phyloP scores from a whole-genome alignment of 768 basidiomycete genomes.

The Suillus variegatus region DNA sequence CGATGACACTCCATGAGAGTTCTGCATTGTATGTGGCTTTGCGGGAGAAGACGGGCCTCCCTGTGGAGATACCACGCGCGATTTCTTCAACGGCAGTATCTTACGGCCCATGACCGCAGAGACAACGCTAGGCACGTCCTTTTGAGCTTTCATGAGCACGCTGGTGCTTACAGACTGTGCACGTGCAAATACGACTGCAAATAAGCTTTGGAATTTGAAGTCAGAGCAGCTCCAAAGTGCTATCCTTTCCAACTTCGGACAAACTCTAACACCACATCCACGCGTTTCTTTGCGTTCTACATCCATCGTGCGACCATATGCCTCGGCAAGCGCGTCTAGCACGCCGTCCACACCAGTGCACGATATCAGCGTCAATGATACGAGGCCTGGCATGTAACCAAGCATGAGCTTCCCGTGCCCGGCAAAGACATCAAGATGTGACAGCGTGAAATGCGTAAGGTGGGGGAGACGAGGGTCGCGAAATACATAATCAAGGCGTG shows the following conservation, averaged over 20 bases:
- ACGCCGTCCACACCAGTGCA: constrained; percentile 45
- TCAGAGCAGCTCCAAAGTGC: constrained; percentile 53
- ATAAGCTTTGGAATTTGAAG: constrained; percentile 38
- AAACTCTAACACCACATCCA: constrained; percentile 44
- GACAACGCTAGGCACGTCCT: constrained; percentile 11
- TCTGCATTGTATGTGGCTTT: constrained; percentile 8
- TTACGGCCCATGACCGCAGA: constrained; percentile 28
- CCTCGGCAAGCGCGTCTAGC: constrained; percentile 42
- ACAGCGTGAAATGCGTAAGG: constrained; percentile 53
- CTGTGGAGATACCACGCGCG: constrained; percentile 15
- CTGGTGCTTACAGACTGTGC: constrained; percentile 7
- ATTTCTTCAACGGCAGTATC: constrained; percentile 40
- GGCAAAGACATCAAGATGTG: constrained; percentile 43
- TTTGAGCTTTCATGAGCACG: constrained; percentile 2
- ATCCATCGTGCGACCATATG: constrained; percentile 25
- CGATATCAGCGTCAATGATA: constrained; percentile 46
- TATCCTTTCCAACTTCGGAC: constrained; percentile 52
- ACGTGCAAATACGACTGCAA: constrained; percentile 39
- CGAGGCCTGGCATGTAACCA: constrained; percentile 52
- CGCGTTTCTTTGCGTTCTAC: constrained; percentile 3
- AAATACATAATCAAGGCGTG: constrained; percentile 53
- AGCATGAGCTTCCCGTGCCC: constrained; percentile 45
- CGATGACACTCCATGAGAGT: constrained; percentile 25
- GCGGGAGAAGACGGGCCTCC: background rate
- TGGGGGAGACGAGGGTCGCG: constrained; percentile 54